These are phyloP conservation scores for Selenicereus undatus DNA, from an alignment of 148 eudicot species.

Conservation along the genomic window DNA sequence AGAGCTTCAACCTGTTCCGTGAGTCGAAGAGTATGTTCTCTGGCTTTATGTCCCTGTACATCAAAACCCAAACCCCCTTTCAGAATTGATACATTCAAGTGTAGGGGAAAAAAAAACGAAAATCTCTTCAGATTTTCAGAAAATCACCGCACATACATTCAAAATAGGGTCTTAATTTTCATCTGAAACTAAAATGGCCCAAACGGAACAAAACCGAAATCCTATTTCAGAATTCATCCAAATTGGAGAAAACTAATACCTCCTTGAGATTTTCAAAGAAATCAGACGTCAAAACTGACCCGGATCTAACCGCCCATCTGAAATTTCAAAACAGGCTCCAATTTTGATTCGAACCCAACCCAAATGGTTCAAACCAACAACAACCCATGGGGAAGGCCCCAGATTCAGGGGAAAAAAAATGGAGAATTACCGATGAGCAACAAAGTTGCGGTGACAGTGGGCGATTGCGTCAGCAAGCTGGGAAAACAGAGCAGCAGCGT, in stretches of 20 bases:
- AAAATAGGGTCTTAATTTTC: too few species aligned
- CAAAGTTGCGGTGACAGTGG: conserved; percentile 60
- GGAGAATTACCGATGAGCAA: conserved; percentile 48
- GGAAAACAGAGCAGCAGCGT: conserved; percentile 40
- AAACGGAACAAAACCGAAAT: too few species aligned
- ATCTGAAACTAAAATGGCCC: too few species aligned
- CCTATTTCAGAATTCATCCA: too few species aligned
- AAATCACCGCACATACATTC: too few species aligned
- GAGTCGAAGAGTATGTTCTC: conserved; percentile 73
- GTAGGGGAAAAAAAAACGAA: too few species aligned
- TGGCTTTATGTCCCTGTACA: conserved; percentile 59
- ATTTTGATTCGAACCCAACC: too few species aligned
- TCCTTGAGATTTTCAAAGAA: too few species aligned
- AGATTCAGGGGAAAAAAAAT: background rate
- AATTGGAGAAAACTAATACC: background rate
- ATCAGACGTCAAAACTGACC: background rate
- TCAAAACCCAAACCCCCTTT: background rate
- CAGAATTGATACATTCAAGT: background rate
- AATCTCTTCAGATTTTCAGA: too few species aligned
- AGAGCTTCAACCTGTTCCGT: conserved; percentile 43
- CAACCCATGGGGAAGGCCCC: background rate
- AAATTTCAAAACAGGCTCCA: background rate
- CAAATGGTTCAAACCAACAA: too few species aligned
- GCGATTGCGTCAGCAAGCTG: conserved; percentile 50
- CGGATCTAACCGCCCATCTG: background rate